Evolutionary conservation across 768 basidiomycete species (phyloP), one percentile per base, ranked within the genome.

Genomic region (Hygrophoropsis aurantiaca): DNA sequence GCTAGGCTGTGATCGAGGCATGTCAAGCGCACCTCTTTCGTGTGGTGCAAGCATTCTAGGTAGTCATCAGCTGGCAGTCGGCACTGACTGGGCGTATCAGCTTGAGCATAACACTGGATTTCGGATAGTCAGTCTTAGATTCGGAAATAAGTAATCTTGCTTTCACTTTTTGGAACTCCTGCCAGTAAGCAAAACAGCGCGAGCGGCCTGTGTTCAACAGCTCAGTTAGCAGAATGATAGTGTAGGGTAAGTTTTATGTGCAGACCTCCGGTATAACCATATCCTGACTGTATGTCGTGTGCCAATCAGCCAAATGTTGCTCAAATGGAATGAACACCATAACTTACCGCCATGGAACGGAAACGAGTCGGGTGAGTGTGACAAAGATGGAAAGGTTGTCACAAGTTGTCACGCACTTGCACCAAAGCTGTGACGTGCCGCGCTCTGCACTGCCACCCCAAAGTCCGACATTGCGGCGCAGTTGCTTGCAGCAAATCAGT

Each of bases 151-250:
- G 10, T 20, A 43, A 16, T 32, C 21, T 16, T 15, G 3, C 9
- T 38, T 49, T 44, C 44, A 85, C 87, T 61, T 84, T 87, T 55
- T 82, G 76, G 70, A 90, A 88, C 66, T 94, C 90, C 60, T 94
- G 92, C 92, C 93, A 95, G 71, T 86, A 90, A 11, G 81, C 75
- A 67, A 94, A 94, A 69, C 94, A 97, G 59, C 90, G 79, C 51
- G 89, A 82, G 54, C 82, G 82, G 57, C 90, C 91, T 93, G 52
- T 27, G 36, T 27, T 40, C 36, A 44, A 26, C 13, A 48, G 9
- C 24, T 24, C 39, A 21, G n/a, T 36, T 26, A 33, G 13, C 4
- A 16, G 15, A 2, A 18, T n/a, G 25, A 43, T 18, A 37, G 19
- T 30, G 11, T 9, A 38, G 5, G 11, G 47, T 23, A 4, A 47